Evolutionary conservation across 768 basidiomycete genomes (phyloP).

Genomic region (Termitomyces sp.): DNA sequence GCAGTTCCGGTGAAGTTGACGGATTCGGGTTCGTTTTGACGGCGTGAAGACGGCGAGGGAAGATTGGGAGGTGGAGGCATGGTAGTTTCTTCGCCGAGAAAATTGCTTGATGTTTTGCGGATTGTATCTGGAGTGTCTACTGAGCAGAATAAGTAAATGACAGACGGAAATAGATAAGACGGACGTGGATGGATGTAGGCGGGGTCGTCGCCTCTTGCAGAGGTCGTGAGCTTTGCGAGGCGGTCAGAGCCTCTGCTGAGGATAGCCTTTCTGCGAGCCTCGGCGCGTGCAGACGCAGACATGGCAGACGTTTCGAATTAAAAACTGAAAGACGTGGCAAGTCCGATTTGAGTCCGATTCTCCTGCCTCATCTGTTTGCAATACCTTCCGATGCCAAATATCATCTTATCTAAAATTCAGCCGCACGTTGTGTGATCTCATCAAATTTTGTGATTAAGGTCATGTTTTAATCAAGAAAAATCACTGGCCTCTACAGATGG

Average conservation of each 20-base stretch:
- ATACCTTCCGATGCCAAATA: not conserved
- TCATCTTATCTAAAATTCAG: too few species aligned
- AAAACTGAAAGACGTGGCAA: constrained; percentile 17
- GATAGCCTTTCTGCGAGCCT: constrained; percentile 75
- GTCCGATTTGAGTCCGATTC: not conserved
- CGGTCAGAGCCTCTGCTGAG: constrained; percentile 66
- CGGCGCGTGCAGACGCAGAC: constrained; percentile 64
- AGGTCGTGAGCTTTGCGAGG: constrained; percentile 73
- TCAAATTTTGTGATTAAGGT: too few species aligned
- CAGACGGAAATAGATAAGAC: not conserved
- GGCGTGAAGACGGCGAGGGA: constrained; percentile 21
- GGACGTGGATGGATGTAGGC: constrained; percentile 48
- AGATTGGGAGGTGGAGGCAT: constrained; percentile 31
- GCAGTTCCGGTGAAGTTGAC: constrained; percentile 19
- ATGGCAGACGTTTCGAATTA: constrained; percentile 13
- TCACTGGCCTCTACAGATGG: too few species aligned
- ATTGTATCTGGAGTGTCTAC: constrained; percentile 32
- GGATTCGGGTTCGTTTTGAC: constrained; percentile 14
- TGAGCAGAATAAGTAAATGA: not conserved
- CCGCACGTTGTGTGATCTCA: too few species aligned
- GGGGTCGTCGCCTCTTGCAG: constrained; percentile 63
- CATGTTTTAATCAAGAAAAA: too few species aligned
- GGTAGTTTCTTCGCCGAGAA: constrained; percentile 41
- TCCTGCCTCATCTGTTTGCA: not conserved
- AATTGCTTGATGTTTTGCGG: constrained; percentile 23